Conservation (phyloP, 192 early-diverging fungal genomes). For the Gaertneriomyces sp. region DNA sequence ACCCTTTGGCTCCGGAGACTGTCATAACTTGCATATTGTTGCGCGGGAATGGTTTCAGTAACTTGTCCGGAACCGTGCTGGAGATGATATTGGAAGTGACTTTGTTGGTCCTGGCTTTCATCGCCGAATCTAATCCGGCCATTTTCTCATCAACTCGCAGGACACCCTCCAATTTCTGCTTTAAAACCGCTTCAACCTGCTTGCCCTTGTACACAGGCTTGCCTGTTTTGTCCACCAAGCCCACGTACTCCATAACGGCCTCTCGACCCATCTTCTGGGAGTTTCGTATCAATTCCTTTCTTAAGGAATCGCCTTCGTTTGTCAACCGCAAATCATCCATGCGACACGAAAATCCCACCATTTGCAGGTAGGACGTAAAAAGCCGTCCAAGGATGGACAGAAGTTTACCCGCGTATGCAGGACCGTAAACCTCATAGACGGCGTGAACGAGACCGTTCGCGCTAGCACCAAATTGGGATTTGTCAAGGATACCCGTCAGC, state of each 20-base stretch:
- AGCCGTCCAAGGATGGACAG: slow-evolving; percentile 86
- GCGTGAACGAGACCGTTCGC: slow-evolving; percentile 92
- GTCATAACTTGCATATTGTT: slow-evolving; percentile 99
- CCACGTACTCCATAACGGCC: slow-evolving; percentile 72
- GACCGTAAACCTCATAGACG: slow-evolving; percentile 91
- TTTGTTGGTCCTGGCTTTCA: slow-evolving; percentile 79
- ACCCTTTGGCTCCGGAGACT: slow-evolving; percentile 96
- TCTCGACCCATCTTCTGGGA: slow-evolving; percentile 63
- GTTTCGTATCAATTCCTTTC: slow-evolving; percentile 68
- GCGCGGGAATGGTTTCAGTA: slow-evolving; percentile 79
- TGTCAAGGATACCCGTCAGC: slow-evolving; percentile 91
- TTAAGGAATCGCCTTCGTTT: slow-evolving; percentile 68
- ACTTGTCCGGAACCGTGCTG: slow-evolving; percentile 67
- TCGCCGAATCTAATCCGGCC: slow-evolving; percentile 81
- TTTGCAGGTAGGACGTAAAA: slow-evolving; percentile 86
- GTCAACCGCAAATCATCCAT: slow-evolving; percentile 97
- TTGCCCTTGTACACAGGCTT: slow-evolving; percentile 36
- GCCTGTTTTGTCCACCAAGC: slow-evolving; percentile 50
- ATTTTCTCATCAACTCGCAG: slow-evolving; percentile 79
- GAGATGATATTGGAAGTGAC: slow-evolving; percentile 76
- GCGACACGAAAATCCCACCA: slow-evolving; percentile 89
- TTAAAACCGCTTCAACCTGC: slow-evolving; percentile 20
- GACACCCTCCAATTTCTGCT: slow-evolving; percentile 70
- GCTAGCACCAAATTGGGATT: slow-evolving; percentile 93
- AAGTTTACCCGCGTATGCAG: slow-evolving; percentile 81